These are phyloP conservation scores for Nakazawaea ishiwadae DNA, from an alignment of 805 yeast genomes.

Conservation along the genomic window DNA sequence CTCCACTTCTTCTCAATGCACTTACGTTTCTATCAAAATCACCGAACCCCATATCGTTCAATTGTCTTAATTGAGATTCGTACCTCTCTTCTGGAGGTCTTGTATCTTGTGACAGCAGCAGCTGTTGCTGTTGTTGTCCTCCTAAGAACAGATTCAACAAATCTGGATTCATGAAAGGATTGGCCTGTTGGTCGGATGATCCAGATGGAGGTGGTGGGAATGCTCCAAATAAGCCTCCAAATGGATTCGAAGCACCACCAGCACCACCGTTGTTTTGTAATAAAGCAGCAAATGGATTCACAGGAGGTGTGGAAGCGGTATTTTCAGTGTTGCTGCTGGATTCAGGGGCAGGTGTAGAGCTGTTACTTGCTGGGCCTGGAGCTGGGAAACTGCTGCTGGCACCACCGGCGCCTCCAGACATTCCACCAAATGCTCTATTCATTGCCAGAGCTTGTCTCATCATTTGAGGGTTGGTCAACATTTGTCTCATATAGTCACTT, in stretches of 20 bases:
- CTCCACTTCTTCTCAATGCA: conserved; percentile 93
- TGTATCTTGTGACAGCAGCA: conserved; percentile 46
- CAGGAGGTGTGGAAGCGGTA: conserved; percentile 26
- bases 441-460: conserved; percentile 78
- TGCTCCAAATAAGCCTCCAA: conserved; percentile 19
- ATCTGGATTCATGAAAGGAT: conserved; percentile 46
- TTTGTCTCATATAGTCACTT: conserved; percentile 75
- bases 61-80: conserved; percentile 65
- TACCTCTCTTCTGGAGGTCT: conserved; percentile 81
- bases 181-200: conserved; percentile 19
- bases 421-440: conserved; percentile 48
- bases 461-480: conserved; percentile 80
- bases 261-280: conserved; percentile 23
- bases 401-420: conserved; percentile 30
- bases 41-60: conserved; percentile 81
- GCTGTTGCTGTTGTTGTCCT: conserved; percentile 59
- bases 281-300: conserved; percentile 51
- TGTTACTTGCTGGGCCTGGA: conserved; percentile 45
- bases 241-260: conserved; percentile 18
- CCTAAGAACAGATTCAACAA: conserved; percentile 43
- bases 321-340: conserved; percentile 20
- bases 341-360: conserved; percentile 59
- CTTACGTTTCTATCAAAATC: conserved; percentile 90
- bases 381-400: conserved; percentile 37
- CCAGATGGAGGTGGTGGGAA: conserved; percentile 18